phyloP scores from a whole-genome alignment of 1,284 basidiomycete species.

The Apiotrichum sp. region DNA sequence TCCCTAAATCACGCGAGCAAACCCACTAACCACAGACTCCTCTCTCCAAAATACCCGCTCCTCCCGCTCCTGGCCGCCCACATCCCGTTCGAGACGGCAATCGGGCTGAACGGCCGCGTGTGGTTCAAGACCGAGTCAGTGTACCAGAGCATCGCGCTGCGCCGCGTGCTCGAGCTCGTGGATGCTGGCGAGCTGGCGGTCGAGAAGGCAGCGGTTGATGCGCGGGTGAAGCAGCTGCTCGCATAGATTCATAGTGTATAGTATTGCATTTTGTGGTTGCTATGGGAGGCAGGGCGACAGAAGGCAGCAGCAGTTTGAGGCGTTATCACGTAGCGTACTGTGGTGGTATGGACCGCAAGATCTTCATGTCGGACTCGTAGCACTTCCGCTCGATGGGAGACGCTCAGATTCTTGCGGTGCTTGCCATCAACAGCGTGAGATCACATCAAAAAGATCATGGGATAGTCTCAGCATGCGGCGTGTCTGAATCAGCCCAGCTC shows the following conservation, averaged over 20 bases:
- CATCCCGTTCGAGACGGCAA: constrained; percentile 49
- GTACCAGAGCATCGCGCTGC: constrained; percentile 44
- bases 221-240: constrained; percentile 22
- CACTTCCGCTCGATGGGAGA: no score
- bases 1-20: no score
- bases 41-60: constrained; percentile 44
- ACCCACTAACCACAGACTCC: constrained; percentile 29
- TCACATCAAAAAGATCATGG: no score
- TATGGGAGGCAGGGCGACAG: no score
- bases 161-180: constrained; percentile 37
- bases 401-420: no score
- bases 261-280: neutral
- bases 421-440: no score
- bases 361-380: no score
- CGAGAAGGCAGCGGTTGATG: constrained; percentile 28
- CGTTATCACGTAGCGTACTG: no score
- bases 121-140: constrained; percentile 49
- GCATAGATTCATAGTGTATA: constrained; percentile 3
- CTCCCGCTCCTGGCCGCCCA: constrained; percentile 34
- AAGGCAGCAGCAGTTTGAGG: no score
- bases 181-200: constrained; percentile 30
- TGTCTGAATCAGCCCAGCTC: no score
- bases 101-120: constrained; percentile 50
- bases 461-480: no score
- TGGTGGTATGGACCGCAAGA: no score